Evolutionary conservation across 2,329 filamentous ascomycete species (phyloP), one percentile per base, ranked within the genome.

Genomic region (Seiridium cupressi): DNA sequence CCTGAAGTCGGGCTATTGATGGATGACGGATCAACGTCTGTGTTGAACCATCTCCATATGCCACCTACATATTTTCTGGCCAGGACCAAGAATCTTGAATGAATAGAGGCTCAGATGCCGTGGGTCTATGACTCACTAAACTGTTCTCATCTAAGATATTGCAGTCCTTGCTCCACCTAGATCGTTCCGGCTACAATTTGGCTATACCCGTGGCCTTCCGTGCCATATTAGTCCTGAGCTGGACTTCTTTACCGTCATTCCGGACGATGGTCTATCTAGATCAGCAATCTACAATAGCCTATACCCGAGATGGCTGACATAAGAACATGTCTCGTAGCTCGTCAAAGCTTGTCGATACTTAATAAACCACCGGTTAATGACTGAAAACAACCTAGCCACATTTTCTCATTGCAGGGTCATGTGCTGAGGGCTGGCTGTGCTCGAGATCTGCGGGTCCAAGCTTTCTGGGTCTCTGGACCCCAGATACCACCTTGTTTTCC

Each of bases 341-440:
- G n/a, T 40, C 13, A 26, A 40, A 42, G 13, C 5, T 34, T 42
- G 4, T 42, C 11, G 35, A 51, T 18, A 9, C 32, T 42, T 38
- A 11, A 32, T 34, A 51, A 51, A 49, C 51, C 55, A 36, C 55
- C 55, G 55, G 55, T 32, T 58, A 58, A 58, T 58, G 13, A 40
- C 18, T 57, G 8, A 7, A 18, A 57, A 26, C 54, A 47, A 38
- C 54, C 44, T 47, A 57, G 54, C 42, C 8, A 9, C 26, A 47
- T n/a, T 44, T 26, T 31, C 31, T 13, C 31, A 13, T 47, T 44
- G 26, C 54, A 48, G 11, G 38, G 42, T 57, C 35, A 47, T 44
- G 35, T 46, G 54, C 44, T 35, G 6, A n/a, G 11, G 10, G 9
- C 49, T 36, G n/a, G 10, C n/a, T 31, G 32, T 35, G 49, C 7